Evolutionary conservation across 2,329 filamentous ascomycete genomes (phyloP).

Genomic region (Septoria petroselini): DNA sequence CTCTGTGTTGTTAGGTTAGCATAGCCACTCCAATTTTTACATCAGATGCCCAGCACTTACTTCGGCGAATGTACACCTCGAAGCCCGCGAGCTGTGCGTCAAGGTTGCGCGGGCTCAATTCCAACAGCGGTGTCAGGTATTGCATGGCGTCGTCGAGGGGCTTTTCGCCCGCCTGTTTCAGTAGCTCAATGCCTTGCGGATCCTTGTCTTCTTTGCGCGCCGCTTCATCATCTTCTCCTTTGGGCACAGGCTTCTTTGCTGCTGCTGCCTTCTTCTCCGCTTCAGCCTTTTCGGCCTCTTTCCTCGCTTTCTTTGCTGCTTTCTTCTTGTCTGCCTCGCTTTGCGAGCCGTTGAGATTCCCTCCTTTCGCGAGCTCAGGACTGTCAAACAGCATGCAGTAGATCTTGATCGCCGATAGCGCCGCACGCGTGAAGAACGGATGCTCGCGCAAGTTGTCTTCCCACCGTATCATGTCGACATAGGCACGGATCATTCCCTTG

Average conservation of each 20-base stretch:
- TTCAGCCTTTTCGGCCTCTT: conserved; percentile 74
- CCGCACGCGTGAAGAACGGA: conserved; percentile 84
- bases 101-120: conserved; percentile 76
- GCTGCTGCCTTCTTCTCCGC: conserved; percentile 65
- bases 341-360: conserved; percentile 63
- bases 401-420: conserved; percentile 73
- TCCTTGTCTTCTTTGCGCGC: conserved; percentile 87
- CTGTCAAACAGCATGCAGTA: conserved; percentile 78
- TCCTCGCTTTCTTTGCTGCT: conserved; percentile 65
- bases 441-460: conserved; percentile 88
- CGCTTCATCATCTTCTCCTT: conserved; percentile 52
- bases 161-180: conserved; percentile 61
- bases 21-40: conserved; percentile 9
- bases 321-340: conserved; percentile 81
- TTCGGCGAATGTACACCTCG: conserved; percentile 79
- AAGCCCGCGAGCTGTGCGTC: conserved; percentile 83
- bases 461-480: conserved; percentile 95
- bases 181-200: conserved; percentile 73
- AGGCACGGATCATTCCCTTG: conserved; percentile 92
- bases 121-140: conserved; percentile 75
- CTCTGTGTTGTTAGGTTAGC: conserved; percentile 44
- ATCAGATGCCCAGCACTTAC: conserved; percentile 53
- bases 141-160: conserved; percentile 85
- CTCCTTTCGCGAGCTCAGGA: conserved; percentile 68
- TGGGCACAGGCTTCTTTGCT: conserved; percentile 49